These are phyloP conservation scores for Trametes cingulata DNA, from an alignment of 768 basidiomycete species.

Conservation along the genomic window DNA sequence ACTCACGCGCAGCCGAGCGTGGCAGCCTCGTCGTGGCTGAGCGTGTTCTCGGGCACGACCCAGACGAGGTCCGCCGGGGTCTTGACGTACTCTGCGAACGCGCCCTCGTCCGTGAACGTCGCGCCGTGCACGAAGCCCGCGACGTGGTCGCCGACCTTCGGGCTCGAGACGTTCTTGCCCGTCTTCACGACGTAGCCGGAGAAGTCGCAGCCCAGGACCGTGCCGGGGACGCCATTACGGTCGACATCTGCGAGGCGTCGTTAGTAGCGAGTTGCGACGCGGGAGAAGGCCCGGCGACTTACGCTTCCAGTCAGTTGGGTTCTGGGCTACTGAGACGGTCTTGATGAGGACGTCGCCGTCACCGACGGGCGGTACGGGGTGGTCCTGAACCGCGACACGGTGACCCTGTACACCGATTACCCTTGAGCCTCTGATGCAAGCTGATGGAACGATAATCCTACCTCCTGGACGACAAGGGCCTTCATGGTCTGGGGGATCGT, in stretches of 20 bases:
- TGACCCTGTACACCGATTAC: neutral
- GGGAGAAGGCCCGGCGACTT: no score
- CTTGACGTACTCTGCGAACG: slow-evolving; percentile 33
- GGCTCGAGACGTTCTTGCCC: slow-evolving; percentile 21
- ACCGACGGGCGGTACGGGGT: slow-evolving; percentile 18
- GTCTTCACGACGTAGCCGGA: slow-evolving; percentile 28
- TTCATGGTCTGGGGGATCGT: slow-evolving; percentile 28
- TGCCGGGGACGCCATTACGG: slow-evolving; percentile 9
- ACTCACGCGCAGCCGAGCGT: slow-evolving; percentile 26
- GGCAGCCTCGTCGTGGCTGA: slow-evolving; percentile 22
- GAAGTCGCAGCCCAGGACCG: slow-evolving; percentile 29
- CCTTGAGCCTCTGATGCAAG: neutral
- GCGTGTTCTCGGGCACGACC: slow-evolving; percentile 16
- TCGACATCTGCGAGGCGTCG: slow-evolving; percentile 17
- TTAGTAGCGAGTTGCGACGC: no score
- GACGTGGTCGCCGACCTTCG: slow-evolving; percentile 29
- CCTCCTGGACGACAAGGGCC: slow-evolving; percentile 25
- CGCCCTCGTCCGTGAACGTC: slow-evolving; percentile 22
- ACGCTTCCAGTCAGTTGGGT: slow-evolving; percentile 26
- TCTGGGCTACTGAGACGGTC: slow-evolving; percentile 18
- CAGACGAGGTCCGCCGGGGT: slow-evolving; percentile 26
- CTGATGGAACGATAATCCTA: neutral
- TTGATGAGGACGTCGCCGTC: slow-evolving; percentile 25
- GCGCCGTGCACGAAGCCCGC: slow-evolving; percentile 32
- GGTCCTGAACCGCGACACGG: slow-evolving; percentile 14